Base-by-base conservation (phyloP, 352 stramenopile genomes). In the Aphanomyces stellatus region DNA sequence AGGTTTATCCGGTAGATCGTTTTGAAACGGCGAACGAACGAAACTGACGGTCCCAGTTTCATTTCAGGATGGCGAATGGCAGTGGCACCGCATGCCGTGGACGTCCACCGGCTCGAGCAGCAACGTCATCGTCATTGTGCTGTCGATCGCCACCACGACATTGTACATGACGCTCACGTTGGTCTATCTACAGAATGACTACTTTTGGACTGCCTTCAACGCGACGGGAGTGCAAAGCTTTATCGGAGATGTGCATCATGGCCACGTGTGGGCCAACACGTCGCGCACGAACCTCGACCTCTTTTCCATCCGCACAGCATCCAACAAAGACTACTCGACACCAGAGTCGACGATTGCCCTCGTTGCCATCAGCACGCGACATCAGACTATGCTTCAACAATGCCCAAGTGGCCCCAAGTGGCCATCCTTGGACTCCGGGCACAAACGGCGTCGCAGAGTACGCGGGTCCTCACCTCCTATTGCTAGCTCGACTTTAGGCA, bases 401-500 rank as follows among this genome's bases (percentile, higher is more conserved):
- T n/a, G 46, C 46, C 22, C 46, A 22, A 53, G 8, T 13, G 22
- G 8, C 11, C n/a, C 24, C 31, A 25, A 30, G 33, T 17, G 15
- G 46, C 41, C 10, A 40, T 66, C 17, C 35, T 35, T n/a, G 49
- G 37, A 7, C 27, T 66, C 19, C 42, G 15, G 5, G 51, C 31
- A n/a, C 56, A 64, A 30, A 46, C 37, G 0, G 37, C 1, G n/a
- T 11, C 13, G 11, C 37, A 46, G 22, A 49, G 24, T 0, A 30
- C 35, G 4, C 17, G 56, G 35, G 11, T 49, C 27, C 30, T 64
- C 22, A 64, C 35, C 2, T n/a, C 8, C 27, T 64, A 64, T 35
- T 64, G 56, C 22, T 64, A 35, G n/a, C 19, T 64, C 15, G 56
- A 64, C 30, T 64, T 64, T 53, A 53, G 51, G 10, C 56, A 25